Evolutionary conservation across 306 rosid species (phyloP).

Genomic region (Ochetophila trinervis): DNA sequence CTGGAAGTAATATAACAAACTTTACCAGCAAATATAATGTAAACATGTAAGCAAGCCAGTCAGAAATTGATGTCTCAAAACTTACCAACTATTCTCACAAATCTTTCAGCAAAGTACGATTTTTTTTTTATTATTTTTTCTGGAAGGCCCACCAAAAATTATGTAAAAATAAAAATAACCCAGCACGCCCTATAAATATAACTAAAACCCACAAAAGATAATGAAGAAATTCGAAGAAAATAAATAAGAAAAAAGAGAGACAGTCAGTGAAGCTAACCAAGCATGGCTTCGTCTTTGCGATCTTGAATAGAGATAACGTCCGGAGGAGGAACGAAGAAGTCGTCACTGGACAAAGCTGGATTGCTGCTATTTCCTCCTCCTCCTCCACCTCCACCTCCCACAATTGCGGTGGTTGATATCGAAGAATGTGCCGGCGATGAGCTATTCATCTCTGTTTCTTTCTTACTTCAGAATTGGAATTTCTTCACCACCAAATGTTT

Average conservation of each 20-base stretch:
- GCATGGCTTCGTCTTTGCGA: constrained; percentile 78
- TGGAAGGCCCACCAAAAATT: not conserved
- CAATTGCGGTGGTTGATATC: constrained; percentile 61
- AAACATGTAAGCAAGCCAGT: too few species aligned
- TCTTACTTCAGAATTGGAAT: not conserved
- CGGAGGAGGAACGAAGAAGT: constrained; percentile 48
- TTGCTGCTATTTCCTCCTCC: constrained; percentile 39
- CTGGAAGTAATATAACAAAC: too few species aligned
- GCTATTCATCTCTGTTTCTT: constrained; percentile 39
- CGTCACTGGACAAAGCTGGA: constrained; percentile 55
- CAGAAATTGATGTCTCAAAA: too few species aligned
- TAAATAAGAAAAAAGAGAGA: not conserved
- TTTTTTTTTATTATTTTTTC: too few species aligned
- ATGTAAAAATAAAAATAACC: not conserved
- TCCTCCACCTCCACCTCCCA: constrained; percentile 45
- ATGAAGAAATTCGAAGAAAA: not conserved
- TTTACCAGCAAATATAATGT: too few species aligned
- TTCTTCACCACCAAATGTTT: not conserved
- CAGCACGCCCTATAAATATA: too few species aligned
- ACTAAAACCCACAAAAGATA: not conserved
- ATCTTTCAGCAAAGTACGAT: too few species aligned
- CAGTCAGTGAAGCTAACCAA: constrained; percentile 39
- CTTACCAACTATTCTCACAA: too few species aligned
- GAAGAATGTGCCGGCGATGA: constrained; percentile 86
- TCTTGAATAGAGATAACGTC: constrained; percentile 65